Evolutionary conservation across 2,329 filamentous ascomycete genomes (phyloP).

Genomic region (Paecilomyces sp.): DNA sequence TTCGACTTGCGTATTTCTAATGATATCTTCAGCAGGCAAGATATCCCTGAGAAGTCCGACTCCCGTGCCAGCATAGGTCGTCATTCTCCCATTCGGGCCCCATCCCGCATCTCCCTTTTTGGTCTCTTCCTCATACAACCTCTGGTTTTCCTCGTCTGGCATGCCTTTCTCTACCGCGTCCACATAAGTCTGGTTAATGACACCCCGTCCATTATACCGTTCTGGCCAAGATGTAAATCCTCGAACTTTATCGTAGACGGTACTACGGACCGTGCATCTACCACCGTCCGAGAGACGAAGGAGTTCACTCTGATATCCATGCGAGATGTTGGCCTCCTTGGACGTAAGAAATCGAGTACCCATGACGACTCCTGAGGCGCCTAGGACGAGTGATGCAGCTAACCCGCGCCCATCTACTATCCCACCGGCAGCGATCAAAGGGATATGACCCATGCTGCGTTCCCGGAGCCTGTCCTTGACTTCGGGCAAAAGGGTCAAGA

Average conservation of each 20-base stretch:
- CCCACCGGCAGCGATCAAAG: conserved; percentile 47
- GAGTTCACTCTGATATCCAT: conserved; percentile 45
- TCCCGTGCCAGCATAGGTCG: conserved; percentile 56
- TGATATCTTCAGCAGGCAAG: conserved; percentile 44
- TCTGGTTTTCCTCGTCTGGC: conserved; percentile 32
- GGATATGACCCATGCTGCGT: conserved; percentile 23
- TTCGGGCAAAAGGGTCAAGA: conserved; percentile 47
- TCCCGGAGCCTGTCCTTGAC: conserved; percentile 33
- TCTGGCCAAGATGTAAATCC: conserved; percentile 53
- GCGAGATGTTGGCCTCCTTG: conserved; percentile 41
- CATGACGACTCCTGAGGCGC: conserved; percentile 50
- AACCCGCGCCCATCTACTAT: conserved; percentile 47
- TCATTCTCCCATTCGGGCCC: conserved; percentile 49
- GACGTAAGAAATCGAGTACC: conserved; percentile 58
- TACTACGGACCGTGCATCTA: conserved; percentile 33
- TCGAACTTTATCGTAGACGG: conserved; percentile 26
- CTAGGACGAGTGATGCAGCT: conserved; percentile 44
- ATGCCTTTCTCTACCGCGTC: conserved; percentile 34
- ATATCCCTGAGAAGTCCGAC: conserved; percentile 52
- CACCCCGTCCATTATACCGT: conserved; percentile 50
- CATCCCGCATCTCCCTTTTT: conserved; percentile 46
- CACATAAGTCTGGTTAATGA: conserved; percentile 49
- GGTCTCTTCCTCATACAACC: conserved; percentile 42
- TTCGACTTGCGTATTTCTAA: not conserved
- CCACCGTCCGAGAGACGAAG: conserved; percentile 46